phyloP scores from a whole-genome alignment of 305 asterid species.

The Fraxinus sp. region DNA sequence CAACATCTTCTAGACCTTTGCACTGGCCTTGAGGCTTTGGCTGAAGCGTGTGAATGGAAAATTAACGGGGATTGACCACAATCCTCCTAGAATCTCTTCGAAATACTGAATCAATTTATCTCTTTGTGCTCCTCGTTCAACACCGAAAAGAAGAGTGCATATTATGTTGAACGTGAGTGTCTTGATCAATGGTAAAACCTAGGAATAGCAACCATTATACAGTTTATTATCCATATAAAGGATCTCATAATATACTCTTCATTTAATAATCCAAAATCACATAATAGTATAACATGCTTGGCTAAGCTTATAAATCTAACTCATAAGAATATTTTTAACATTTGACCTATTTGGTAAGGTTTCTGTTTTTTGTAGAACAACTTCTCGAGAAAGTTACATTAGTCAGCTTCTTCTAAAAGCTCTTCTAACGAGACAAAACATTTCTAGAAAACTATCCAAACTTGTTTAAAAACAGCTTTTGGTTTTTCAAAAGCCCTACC shows the following conservation, averaged over 20 bases:
- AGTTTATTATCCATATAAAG: neutral
- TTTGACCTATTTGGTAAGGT: neutral
- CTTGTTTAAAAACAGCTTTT: neutral
- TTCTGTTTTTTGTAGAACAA: neutral
- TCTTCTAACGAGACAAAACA: neutral
- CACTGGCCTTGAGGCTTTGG: conserved; percentile 61
- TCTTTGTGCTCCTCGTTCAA: conserved; percentile 50
- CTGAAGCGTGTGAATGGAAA: conserved; percentile 64
- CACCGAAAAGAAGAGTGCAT: conserved; percentile 65
- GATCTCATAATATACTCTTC: neutral
- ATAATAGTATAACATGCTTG: neutral
- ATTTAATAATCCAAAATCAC: neutral
- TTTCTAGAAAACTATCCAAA: neutral
- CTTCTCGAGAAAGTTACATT: neutral
- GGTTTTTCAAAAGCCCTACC: neutral
- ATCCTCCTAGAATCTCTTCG: conserved; percentile 55
- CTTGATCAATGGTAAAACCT: conserved; percentile 76
- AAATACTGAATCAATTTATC: conserved; percentile 42
- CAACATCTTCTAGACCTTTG: conserved; percentile 42
- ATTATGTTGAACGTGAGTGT: conserved; percentile 69
- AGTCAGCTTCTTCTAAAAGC: neutral
- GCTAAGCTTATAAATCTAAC: neutral
- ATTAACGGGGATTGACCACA: conserved; percentile 69
- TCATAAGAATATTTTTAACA: neutral
- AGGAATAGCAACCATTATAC: neutral